A percentile compares a stretch with the other conserved stretches of the same genome.
phyloP scores from a whole-genome alignment of 805 yeast genomes.

The Kodamaea kaohsiungensis region DNA sequence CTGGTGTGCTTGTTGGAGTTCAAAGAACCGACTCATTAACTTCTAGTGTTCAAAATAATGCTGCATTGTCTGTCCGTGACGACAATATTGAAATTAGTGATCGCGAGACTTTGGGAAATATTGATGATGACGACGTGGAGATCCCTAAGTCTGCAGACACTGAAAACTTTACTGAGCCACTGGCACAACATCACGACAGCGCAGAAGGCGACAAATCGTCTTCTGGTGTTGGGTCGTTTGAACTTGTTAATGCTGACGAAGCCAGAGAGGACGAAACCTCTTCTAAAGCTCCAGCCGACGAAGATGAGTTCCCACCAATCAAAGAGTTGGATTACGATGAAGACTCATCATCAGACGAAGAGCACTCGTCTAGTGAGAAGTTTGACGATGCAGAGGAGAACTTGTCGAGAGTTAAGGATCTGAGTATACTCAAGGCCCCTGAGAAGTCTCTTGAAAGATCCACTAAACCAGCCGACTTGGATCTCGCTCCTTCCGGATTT shows the following conservation, averaged over 20 bases:
- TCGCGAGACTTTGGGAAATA: slow-evolving; percentile 37
- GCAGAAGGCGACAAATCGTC: slow-evolving; percentile 42
- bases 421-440: background rate
- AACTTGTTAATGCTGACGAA: slow-evolving; percentile 54
- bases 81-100: slow-evolving; percentile 52
- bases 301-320: slow-evolving; percentile 64
- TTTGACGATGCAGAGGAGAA: slow-evolving; percentile 40
- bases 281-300: slow-evolving; percentile 13
- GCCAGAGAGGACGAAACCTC: slow-evolving; percentile 22
- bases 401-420: slow-evolving; percentile 15
- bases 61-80: slow-evolving; percentile 87
- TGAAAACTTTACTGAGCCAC: slow-evolving; percentile 9
- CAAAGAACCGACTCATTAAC: slow-evolving; percentile 80
- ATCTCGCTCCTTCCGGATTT: slow-evolving; percentile 11
- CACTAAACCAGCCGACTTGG: background rate
- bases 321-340: slow-evolving; percentile 53
- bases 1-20: slow-evolving; percentile 45
- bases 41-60: slow-evolving; percentile 88
- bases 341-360: slow-evolving; percentile 39
- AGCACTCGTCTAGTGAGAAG: slow-evolving; percentile 27
- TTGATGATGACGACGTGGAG: slow-evolving; percentile 17
- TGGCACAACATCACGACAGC: slow-evolving; percentile 13
- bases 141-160: slow-evolving; percentile 5
- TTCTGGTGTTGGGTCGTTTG: slow-evolving; percentile 54
- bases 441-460: background rate